Evolutionary conservation across 169 alveolate genomes (phyloP).

Genomic region (Babesia sp.): DNA sequence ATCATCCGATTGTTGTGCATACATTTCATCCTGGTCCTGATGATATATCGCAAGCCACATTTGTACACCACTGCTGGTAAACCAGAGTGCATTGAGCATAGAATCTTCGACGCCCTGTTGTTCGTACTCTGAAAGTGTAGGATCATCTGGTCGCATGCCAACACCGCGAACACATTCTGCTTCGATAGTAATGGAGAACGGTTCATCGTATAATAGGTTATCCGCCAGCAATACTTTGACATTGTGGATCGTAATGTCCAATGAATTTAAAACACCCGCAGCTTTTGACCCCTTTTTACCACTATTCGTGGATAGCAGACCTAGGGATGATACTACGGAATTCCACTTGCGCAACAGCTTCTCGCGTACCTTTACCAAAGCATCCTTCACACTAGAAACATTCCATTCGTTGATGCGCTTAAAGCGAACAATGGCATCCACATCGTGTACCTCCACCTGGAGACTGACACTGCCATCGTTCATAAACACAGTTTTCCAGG

Average conservation of each 20-base stretch:
- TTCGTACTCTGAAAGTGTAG: conserved; percentile 29
- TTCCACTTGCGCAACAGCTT: conserved; percentile 34
- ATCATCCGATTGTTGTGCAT: conserved; percentile 1
- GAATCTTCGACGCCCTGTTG: conserved; percentile 27
- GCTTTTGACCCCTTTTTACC: conserved; percentile 16
- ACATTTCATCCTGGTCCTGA: not conserved
- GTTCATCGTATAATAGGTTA: conserved; percentile 42
- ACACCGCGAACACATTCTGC: conserved; percentile 30
- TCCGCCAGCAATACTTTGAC: conserved; percentile 46
- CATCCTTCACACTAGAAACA: not conserved
- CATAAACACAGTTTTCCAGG: conserved; percentile 71
- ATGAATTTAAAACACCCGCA: conserved; percentile 26
- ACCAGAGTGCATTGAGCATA: conserved; percentile 37
- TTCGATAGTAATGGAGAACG: conserved; percentile 53
- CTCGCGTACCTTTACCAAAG: not conserved
- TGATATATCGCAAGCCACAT: conserved; percentile 26
- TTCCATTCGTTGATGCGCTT: conserved; percentile 44
- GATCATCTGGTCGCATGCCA: conserved; percentile 39
- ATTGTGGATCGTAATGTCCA: conserved; percentile 28
- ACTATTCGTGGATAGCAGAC: conserved; percentile 20
- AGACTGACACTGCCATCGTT: conserved; percentile 48
- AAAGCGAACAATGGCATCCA: conserved; percentile 63
- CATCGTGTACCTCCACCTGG: conserved; percentile 69
- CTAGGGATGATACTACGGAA: conserved; percentile 17
- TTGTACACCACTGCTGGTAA: conserved; percentile 39